These are phyloP conservation scores for Solanum acaule DNA, from an alignment of 257 asterid genomes.

Conservation along the genomic window DNA sequence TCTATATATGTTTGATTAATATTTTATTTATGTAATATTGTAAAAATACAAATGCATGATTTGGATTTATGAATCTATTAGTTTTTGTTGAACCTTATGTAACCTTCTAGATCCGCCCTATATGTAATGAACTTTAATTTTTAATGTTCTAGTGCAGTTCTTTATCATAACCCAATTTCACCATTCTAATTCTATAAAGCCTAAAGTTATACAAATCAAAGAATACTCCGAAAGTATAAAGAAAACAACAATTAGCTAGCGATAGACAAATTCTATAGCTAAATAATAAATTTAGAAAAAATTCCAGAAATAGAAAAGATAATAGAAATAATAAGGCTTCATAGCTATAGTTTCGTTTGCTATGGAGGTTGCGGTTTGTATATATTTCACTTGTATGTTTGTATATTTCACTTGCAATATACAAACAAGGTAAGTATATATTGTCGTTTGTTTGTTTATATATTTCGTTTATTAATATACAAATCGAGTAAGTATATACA, in stretches of 20 bases:
- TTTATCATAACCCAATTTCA: neutral
- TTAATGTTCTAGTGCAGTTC: neutral
- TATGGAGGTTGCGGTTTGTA: too few relatives aligned
- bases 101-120: too few relatives aligned
- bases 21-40: neutral
- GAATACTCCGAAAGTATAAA: neutral
- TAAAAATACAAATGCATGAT: neutral
- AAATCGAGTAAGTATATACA: too few relatives aligned
- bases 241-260: neutral
- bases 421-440: rapidly evolving
- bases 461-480: too few relatives aligned
- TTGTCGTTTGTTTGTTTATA: too few relatives aligned
- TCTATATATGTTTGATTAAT: too few relatives aligned
- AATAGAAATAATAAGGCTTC: neutral
- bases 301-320: neutral
- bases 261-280: neutral
- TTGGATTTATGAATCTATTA: neutral
- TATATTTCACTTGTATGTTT: too few relatives aligned
- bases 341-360: too few relatives aligned
- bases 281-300: neutral
- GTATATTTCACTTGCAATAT: too few relatives aligned
- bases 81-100: neutral
- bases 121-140: neutral
- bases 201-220: neutral
- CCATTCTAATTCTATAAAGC: neutral